These are phyloP conservation scores for Solanum acaule DNA, from an alignment of 257 asterid genomes.

Conservation along the genomic window DNA sequence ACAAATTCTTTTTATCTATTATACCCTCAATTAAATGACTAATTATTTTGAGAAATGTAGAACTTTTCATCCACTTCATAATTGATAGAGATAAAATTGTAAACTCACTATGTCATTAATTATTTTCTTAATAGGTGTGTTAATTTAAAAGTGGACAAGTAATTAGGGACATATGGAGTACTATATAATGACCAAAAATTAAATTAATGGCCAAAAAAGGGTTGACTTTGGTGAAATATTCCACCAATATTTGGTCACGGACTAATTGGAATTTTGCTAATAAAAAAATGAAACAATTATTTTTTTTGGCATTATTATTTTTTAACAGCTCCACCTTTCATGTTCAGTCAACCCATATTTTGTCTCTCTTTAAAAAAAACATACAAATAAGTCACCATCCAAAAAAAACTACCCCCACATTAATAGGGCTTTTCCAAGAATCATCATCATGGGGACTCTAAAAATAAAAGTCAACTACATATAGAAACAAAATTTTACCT, in stretches of 20 bases:
- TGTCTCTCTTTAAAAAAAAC: constrained; percentile 11
- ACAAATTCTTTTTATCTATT: no score
- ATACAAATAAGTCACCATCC: background rate
- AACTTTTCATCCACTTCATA: no score
- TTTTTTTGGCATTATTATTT: background rate
- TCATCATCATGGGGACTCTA: constrained; percentile 17
- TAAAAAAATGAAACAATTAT: background rate
- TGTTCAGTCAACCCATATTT: constrained; percentile 15
- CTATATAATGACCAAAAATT: background rate
- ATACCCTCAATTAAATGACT: no score
- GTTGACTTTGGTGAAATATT: constrained; percentile 47
- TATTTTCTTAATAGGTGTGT: no score
- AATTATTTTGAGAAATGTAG: no score
- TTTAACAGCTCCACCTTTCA: constrained; percentile 10
- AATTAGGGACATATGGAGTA: no score
- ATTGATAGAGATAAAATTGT: no score
- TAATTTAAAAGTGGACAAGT: no score
- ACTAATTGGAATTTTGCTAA: background rate
- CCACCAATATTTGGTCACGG: constrained; percentile 37
- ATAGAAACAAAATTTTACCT: constrained; percentile 12
- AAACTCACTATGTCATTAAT: no score
- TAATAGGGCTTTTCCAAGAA: background rate
- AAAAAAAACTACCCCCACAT: constrained; percentile 1
- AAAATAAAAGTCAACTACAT: constrained; percentile 44
- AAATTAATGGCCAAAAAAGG: background rate